Conservation (phyloP, 2,329 filamentous ascomycete genomes). For the Arthroderma sp. region DNA sequence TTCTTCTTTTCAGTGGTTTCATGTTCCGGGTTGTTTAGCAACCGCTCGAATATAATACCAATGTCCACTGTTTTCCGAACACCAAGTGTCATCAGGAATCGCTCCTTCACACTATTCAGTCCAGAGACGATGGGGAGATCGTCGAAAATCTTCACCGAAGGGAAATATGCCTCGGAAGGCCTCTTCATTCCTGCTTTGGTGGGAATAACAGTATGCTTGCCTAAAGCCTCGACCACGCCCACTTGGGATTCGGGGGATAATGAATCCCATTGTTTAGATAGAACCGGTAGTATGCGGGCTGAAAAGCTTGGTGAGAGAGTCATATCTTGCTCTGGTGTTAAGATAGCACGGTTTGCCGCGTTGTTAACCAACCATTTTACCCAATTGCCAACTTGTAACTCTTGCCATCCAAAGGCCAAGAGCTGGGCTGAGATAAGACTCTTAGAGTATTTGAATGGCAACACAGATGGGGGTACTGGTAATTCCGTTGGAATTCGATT, state of each 20-base stretch:
- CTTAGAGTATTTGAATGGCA: constrained; percentile 74
- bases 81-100: constrained; percentile 68
- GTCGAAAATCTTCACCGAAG: constrained; percentile 86
- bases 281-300: constrained; percentile 57
- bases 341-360: constrained; percentile 40
- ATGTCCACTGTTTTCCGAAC: constrained; percentile 93
- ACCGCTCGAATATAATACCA: constrained; percentile 78
- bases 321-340: constrained; percentile 53
- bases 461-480: constrained; percentile 66
- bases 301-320: constrained; percentile 62
- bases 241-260: constrained; percentile 53
- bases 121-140: constrained; percentile 72
- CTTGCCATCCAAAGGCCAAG: constrained; percentile 71
- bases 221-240: constrained; percentile 51
- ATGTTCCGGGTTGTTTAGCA: constrained; percentile 51
- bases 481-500: constrained; percentile 67
- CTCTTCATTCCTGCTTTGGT: constrained; percentile 82
- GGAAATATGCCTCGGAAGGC: constrained; percentile 79
- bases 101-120: constrained; percentile 74
- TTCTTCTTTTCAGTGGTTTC: constrained; percentile 33
- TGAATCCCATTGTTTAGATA: constrained; percentile 88
- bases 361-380: constrained; percentile 64
- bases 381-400: constrained; percentile 78
- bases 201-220: constrained; percentile 62
- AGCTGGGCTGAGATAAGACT: constrained; percentile 54